A percentile compares a stretch with the other conserved stretches of the same genome.
phyloP scores from a whole-genome alignment of 768 basidiomycete genomes.

The Nevesoporus exiguus region DNA sequence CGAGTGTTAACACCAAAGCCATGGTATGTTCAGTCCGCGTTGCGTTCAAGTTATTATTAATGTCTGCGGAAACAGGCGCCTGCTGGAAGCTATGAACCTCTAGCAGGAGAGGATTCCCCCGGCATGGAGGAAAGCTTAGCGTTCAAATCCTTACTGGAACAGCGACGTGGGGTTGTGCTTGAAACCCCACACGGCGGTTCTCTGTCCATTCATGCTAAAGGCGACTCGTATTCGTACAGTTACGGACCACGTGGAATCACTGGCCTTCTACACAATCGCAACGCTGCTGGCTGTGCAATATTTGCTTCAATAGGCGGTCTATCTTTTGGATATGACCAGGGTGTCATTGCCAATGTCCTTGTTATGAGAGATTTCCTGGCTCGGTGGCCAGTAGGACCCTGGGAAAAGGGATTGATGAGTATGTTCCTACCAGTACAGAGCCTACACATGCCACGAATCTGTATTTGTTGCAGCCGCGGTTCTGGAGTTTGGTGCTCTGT shows the following conservation, averaged over 20 bases:
- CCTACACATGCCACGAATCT: neutral
- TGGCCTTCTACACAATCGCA: constrained; percentile 63
- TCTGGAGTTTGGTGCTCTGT: constrained; percentile 73
- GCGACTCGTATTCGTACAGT: constrained; percentile 53
- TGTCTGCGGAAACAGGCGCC: constrained; percentile 1
- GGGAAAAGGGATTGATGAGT: constrained; percentile 81
- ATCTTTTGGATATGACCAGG: constrained; percentile 82
- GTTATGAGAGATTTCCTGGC: constrained; percentile 74
- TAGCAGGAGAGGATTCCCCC: constrained; percentile 9
- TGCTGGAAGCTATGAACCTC: constrained; percentile 14
- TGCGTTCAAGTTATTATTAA: neutral
- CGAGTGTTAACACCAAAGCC: neutral
- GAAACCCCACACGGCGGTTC: constrained; percentile 27
- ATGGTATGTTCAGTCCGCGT: constrained; percentile 13
- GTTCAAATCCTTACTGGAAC: constrained; percentile 19
- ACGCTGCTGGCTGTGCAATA: constrained; percentile 62
- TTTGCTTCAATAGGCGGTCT: constrained; percentile 77
- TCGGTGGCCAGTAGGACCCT: constrained; percentile 66
- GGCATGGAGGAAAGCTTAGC: constrained; percentile 11
- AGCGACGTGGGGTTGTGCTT: constrained; percentile 17
- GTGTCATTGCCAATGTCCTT: constrained; percentile 82
- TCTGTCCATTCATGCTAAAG: constrained; percentile 19
- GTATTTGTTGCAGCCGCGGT: constrained; percentile 53
- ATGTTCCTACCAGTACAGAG: constrained; percentile 21
- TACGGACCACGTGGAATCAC: constrained; percentile 70